Conservation (phyloP, 225 moss, liverwort and hornwort species). For the Pseudisothecium myosuroides region DNA sequence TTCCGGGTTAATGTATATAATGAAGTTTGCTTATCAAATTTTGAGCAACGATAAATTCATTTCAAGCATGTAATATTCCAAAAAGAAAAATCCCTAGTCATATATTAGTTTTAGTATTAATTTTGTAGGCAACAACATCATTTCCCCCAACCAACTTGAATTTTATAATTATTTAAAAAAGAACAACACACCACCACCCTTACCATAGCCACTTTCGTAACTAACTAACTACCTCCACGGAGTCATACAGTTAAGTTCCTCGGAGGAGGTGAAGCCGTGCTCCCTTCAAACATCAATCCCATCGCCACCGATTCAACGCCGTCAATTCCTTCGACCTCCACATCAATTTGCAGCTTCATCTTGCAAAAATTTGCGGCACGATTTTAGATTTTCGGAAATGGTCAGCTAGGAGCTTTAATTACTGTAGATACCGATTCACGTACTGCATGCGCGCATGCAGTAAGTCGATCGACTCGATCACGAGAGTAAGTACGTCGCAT, state of each 20-base stretch:
- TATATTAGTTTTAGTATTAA: too few species aligned
- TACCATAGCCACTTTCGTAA: neutral
- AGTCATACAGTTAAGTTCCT: neutral
- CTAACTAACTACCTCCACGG: neutral
- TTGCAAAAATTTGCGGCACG: neutral
- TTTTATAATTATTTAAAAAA: neutral
- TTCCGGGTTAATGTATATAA: fast-evolving
- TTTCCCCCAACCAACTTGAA: neutral
- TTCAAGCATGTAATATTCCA: fast-evolving
- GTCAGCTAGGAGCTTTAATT: neutral
- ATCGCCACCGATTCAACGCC: neutral
- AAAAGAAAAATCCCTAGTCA: neutral
- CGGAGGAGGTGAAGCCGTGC: neutral
- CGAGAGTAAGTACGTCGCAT: neutral
- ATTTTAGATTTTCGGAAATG: neutral
- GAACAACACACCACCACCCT: too few species aligned
- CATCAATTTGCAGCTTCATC: neutral
- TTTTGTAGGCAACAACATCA: neutral
- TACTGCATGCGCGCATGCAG: neutral
- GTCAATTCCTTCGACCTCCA: neutral
- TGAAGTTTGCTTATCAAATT: neutral
- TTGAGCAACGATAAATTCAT: neutral
- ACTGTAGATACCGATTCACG: neutral
- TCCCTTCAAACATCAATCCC: neutral
- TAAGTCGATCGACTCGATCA: neutral